phyloP scores from a whole-genome alignment of 805 yeast genomes.

The Yarrowia osloensis region DNA sequence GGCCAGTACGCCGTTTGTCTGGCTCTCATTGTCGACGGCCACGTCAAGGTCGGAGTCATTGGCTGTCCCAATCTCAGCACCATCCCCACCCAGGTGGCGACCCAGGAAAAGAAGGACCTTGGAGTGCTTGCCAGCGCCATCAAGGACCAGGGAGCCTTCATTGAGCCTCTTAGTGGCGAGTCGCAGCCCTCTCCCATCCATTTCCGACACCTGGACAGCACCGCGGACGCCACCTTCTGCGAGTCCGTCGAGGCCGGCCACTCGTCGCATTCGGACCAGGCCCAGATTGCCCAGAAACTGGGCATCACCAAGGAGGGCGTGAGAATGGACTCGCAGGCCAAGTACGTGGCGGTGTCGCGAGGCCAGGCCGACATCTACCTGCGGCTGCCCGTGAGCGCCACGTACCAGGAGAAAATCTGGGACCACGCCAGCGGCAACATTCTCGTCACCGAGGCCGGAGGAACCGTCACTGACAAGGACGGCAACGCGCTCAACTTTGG shows the following conservation, averaged over 20 bases:
- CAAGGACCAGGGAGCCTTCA: constrained; percentile 66
- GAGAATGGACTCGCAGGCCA: constrained; percentile 93
- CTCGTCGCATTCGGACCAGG: constrained; percentile 86
- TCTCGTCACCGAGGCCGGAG: constrained; percentile 87
- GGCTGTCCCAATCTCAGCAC: constrained; percentile 92
- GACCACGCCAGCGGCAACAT: constrained; percentile 97
- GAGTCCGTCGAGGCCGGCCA: constrained; percentile 97
- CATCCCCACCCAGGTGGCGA: constrained; percentile 41
- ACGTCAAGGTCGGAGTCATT: constrained; percentile 84
- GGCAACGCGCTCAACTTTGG: constrained; percentile 81
- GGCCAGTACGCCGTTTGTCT: constrained; percentile 97
- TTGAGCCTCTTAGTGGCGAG: constrained; percentile 47
- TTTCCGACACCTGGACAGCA: constrained; percentile 53
- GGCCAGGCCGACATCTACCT: constrained; percentile 93
- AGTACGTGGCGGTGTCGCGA: constrained; percentile 85
- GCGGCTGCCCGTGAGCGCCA: constrained; percentile 75
- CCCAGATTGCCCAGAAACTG: constrained; percentile 64
- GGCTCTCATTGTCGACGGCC: constrained; percentile 83
- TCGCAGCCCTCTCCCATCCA: constrained; percentile 46
- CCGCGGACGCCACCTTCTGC: constrained; percentile 63
- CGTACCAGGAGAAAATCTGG: constrained; percentile 94
- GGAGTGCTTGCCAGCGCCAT: constrained; percentile 82
- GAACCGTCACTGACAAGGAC: constrained; percentile 79
- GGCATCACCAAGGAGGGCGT: constrained; percentile 60
- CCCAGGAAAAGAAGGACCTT: constrained; percentile 36